Evolutionary conservation across 2,329 filamentous ascomycete species (phyloP), one percentile per base, ranked within the genome.

Genomic region (Arthrobotrys megalospora): DNA sequence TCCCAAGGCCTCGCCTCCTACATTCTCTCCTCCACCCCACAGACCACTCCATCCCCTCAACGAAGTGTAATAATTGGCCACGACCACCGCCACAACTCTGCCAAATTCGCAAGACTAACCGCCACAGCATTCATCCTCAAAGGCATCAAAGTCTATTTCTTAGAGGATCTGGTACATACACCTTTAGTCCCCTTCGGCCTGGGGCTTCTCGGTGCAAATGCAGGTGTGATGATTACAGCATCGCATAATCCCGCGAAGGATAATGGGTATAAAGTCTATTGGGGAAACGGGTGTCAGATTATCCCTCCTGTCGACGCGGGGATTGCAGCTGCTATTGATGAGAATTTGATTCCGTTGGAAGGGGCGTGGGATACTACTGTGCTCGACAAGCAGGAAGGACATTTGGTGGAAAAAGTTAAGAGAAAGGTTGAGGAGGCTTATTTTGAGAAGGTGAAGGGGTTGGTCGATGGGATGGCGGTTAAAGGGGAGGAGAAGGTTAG

Each of bases 191-290:
- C 90, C 0, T 91, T 90, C 82, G 87, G 87, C 2, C 87, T 91
- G 36, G 85, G 84, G 6, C 83, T 87, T 68, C 85, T 89, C 68
- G 24, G 41, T 5, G 21, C 38, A n/a, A 83, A 85, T 43, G 89
- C 88, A 50, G 90, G 90, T 19, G 85, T 91, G 34, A 91, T 91
- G 89, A 86, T 91, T 43, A 91, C 90, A 12, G 90, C 90, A 36
- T 90, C 88, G 81, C 80, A 82, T 79, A 91, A 91, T 80, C 89
- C 89, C 12, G 87, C 88, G 53, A 85, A 87, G 80, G 89, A 91
- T 82, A 91, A 91, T 81, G 90, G 90, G 19, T 91, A 91, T 84
- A 91, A 91, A 84, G 90, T 91, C 82, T 91, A 91, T 84, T 90
- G 88, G 85, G 85, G 85, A 14, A 91, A 90, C 81, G 90, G 89